These are phyloP conservation scores for Salix purpurea DNA, from an alignment of 345 rosid genomes.

Conservation along the genomic window DNA sequence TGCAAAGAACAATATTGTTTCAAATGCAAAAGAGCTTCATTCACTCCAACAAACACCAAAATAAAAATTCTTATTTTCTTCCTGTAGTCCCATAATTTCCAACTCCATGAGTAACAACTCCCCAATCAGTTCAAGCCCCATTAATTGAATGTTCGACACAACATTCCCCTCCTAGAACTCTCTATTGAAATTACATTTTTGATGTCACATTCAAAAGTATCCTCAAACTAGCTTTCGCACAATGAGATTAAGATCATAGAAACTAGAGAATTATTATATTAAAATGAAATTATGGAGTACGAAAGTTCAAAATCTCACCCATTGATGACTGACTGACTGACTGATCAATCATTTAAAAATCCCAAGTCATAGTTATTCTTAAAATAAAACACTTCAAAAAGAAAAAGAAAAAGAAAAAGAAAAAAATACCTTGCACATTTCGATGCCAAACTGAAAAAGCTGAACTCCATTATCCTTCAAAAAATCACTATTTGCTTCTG, in stretches of 20 bases:
- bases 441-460: constrained; percentile 78
- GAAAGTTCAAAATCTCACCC: not conserved
- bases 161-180: not conserved
- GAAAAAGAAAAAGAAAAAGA: not conserved
- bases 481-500: constrained; percentile 51
- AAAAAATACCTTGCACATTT: constrained; percentile 60
- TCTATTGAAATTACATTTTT: not conserved
- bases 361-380: not conserved
- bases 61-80: too few species aligned
- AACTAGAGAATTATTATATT: not conserved
- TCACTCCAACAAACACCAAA: not conserved
- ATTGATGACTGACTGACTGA: not conserved
- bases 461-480: constrained; percentile 48
- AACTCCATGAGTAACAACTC: not conserved
- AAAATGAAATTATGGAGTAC: not conserved
- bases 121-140: not conserved
- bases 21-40: not conserved
- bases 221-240: not conserved
- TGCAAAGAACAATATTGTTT: not conserved
- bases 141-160: not conserved
- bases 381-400: too few species aligned
- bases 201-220: too few species aligned
- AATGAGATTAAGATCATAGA: too few species aligned
- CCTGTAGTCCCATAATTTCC: not conserved
- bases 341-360: not conserved